Conservation (phyloP, 768 basidiomycete genomes). For the Trametes maxima region DNA sequence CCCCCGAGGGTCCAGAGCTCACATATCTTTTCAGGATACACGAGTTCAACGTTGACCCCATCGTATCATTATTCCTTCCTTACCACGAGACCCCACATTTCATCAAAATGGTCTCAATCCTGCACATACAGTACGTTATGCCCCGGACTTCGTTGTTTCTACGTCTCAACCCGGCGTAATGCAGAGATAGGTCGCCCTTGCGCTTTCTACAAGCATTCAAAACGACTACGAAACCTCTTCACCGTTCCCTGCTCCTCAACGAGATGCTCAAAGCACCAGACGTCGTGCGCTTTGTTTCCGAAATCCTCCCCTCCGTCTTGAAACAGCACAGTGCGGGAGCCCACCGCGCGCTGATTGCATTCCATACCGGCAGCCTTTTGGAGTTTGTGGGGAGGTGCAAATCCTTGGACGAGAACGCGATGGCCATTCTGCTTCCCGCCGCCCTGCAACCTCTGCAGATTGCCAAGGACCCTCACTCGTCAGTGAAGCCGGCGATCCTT, state of each 20-base stretch:
- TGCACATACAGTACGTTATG: slow-evolving; percentile 66
- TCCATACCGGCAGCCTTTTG: slow-evolving; percentile 78
- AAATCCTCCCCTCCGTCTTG: slow-evolving; percentile 61
- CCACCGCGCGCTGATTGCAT: slow-evolving; percentile 74
- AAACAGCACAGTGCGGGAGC: slow-evolving; percentile 39
- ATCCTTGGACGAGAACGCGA: slow-evolving; percentile 61
- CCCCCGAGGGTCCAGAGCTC: background rate
- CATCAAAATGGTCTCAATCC: slow-evolving; percentile 86
- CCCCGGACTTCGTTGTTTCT: background rate
- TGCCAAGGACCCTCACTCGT: slow-evolving; percentile 2
- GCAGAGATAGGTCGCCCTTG: slow-evolving; percentile 63
- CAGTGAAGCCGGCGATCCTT: slow-evolving; percentile 21
- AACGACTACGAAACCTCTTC: slow-evolving; percentile 72
- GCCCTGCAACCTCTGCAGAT: slow-evolving; percentile 57
- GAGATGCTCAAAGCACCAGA: slow-evolving; percentile 72
- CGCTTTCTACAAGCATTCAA: slow-evolving; percentile 76
- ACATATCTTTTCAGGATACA: slow-evolving; percentile 60
- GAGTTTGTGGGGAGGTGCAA: slow-evolving; percentile 72
- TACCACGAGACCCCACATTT: slow-evolving; percentile 97
- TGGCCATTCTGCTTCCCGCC: slow-evolving; percentile 67
- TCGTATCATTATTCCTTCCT: slow-evolving; percentile 85
- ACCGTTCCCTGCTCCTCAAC: slow-evolving; percentile 69
- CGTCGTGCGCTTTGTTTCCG: slow-evolving; percentile 70
- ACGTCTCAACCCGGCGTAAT: slow-evolving; percentile 1
- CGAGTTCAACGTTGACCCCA: slow-evolving; percentile 85